Evolutionary conservation across 1,284 basidiomycete genomes (phyloP).

Genomic region (Pseudozyma hubeiensis): DNA sequence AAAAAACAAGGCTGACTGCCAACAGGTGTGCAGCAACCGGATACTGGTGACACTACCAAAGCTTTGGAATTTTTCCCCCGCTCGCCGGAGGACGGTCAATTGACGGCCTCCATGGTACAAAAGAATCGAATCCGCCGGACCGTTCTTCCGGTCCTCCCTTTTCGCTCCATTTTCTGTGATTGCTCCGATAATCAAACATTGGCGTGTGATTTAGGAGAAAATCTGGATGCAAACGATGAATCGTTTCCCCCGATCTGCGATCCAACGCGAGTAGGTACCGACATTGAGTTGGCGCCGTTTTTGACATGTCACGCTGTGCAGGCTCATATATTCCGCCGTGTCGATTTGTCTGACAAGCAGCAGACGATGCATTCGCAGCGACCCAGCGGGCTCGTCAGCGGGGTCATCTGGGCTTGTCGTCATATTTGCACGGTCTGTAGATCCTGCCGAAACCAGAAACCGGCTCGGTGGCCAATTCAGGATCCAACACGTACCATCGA

Average conservation of each 20-base stretch:
- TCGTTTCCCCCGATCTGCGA: neutral
- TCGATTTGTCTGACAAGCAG: no score
- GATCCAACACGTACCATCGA: neutral
- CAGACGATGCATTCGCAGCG: neutral
- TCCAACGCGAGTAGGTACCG: no score
- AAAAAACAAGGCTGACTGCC: neutral
- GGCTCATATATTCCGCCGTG: neutral
- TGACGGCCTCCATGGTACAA: slow-evolving; percentile 18
- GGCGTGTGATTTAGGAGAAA: no score
- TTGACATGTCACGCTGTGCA: slow-evolving; percentile 35
- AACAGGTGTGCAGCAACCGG: neutral
- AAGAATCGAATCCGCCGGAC: slow-evolving; percentile 29
- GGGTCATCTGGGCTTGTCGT: neutral
- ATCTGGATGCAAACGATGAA: no score
- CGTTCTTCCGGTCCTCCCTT: slow-evolving; percentile 24
- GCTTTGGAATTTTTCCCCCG: neutral
- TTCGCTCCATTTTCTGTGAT: neutral
- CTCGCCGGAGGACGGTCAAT: slow-evolving; percentile 29
- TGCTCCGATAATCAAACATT: slow-evolving; percentile 8
- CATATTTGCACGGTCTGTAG: neutral
- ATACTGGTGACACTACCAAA: no score
- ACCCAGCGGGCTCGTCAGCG: neutral
- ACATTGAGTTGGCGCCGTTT: neutral
- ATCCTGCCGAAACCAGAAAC: slow-evolving; percentile 25
- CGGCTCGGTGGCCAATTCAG: neutral